Evolutionary conservation across 1,284 basidiomycete genomes (phyloP), one percentile per base, ranked within the genome.

Genomic region (Violaceomyces palustris): DNA sequence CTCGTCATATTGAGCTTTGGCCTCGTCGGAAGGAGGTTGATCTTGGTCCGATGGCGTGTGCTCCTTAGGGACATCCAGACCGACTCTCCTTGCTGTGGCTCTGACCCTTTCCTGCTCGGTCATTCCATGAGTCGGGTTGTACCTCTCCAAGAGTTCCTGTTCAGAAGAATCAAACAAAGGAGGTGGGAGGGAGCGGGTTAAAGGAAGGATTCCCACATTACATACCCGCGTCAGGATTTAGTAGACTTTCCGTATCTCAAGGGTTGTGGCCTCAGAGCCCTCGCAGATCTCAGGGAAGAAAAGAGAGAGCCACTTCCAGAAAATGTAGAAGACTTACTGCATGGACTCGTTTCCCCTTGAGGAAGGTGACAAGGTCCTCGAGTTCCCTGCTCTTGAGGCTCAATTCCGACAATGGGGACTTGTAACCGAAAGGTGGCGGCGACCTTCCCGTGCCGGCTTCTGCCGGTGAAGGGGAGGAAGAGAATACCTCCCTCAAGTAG

Each of bases 11-110:
- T n/a, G n/a, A n/a, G n/a, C n/a, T n/a, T n/a, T n/a, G n/a, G n/a
- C n/a, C n/a, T n/a, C n/a, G n/a, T n/a, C n/a, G 18, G 17, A 21
- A 3, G 24, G 3, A 15, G 37, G 3, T 6, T 39, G 15, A 11
- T 31, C 15, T 17, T 29, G 18, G 4, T 42, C 25, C 12, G 39
- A 27, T 29, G 8, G 30, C 22, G 53, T 31, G 42, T 50, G 42
- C 4, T 50, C 46, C 39, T 54, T 36, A 28, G 64, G 26, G 1
- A 67, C 59, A 42, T 79, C 70, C 33, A 94, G 76, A 4, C 90
- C 90, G 30, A 94, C 90, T 44, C 89, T 78, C 38, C 84, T 79
- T 4, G 89, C 89, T 1, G 90, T 90, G 1, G 87, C 87, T 52
- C 83, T 78, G 45, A 92, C 79, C 48, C 85, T 78, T 67, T 92